These are phyloP conservation scores for Crithidia sp. DNA, from an alignment of 208 protist genomes.

Conservation along the genomic window DNA sequence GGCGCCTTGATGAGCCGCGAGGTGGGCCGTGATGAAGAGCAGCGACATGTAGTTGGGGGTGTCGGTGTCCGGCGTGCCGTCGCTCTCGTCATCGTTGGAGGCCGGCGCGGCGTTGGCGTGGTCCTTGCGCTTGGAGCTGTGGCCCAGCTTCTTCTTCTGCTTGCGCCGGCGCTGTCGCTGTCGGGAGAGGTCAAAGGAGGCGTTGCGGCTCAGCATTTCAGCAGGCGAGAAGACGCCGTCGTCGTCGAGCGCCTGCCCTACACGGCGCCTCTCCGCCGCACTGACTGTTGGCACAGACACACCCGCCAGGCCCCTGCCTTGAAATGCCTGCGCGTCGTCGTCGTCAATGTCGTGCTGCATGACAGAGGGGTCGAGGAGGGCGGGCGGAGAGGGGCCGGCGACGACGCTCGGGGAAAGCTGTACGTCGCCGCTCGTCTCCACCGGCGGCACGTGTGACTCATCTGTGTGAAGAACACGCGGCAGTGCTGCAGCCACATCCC, in stretches of 20 bases:
- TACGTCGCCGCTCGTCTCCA: background rate
- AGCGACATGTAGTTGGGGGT: constrained; percentile 61
- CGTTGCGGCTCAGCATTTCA: constrained; percentile 14
- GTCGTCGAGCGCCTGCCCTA: background rate
- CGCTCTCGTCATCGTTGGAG: background rate
- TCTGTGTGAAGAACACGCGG: background rate
- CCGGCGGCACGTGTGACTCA: background rate
- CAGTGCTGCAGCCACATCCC: background rate
- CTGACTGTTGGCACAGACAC: background rate
- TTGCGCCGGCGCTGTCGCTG: constrained; percentile 12
- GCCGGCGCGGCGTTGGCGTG: background rate
- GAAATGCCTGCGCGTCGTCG: background rate
- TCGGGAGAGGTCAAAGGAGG: constrained; percentile 10
- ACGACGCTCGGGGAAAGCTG: constrained; percentile 4
- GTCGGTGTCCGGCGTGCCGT: constrained; percentile 4
- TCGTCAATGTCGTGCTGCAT: constrained; percentile 19
- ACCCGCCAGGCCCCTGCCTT: background rate
- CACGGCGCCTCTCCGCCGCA: background rate
- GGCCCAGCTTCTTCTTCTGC: background rate
- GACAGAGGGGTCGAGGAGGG: background rate
- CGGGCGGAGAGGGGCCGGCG: background rate
- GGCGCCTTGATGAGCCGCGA: constrained; percentile 89
- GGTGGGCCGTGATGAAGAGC: constrained; percentile 90
- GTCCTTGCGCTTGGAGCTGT: constrained; percentile 3
- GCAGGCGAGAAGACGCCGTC: constrained; percentile 15